Evolutionary conservation across 306 rosid species (phyloP), one percentile per base, ranked within the genome.

Genomic region (Malus sieversii): DNA sequence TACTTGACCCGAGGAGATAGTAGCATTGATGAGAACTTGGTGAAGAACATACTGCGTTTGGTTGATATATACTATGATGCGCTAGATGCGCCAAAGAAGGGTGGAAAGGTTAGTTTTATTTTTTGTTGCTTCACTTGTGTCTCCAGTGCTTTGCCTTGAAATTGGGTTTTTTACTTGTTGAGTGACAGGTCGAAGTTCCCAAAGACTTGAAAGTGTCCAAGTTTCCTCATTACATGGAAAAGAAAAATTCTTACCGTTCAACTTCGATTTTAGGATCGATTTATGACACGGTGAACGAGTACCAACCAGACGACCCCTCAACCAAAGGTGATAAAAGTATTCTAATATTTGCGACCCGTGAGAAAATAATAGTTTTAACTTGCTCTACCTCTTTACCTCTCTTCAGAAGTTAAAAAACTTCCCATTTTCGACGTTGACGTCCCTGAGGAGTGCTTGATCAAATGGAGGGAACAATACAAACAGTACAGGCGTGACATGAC

Each of bases 181-280:
- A 65, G 32, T 14, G 15, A 68, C 86, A 91, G 97, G 35, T 87
- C 33, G 83, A 79, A 64, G 85, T 93, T 74, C 97, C 92, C 1
- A 18, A 68, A 3, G 80, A 89, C 45, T 75, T 91, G 76, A 77
- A 33, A 57, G 88, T 23, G 23, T 79, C 79, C 18, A 10, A 19
- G 44, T 87, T 80, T 33, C 96, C 97, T 0, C 98, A 93, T 75
- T 91, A 88, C 46, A 83, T 89, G 97, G 92, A 77, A 67, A 88
- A 53, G 79, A 78, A 75, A 0, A 79, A 48, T 3, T 82, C 83
- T 11, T 89, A 74, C 60, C 78, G 57, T 33, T 93, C 97, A 22
- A 59, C 64, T 10, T 59, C 32, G 3, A 59, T 59, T 59, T 59
- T 59, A 12, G 64, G 64, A 23, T 59, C 7, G 12, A 59, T 59